These are phyloP conservation scores for Diaporthe vexans DNA, from an alignment of 2,329 filamentous ascomycete species.

Conservation along the genomic window DNA sequence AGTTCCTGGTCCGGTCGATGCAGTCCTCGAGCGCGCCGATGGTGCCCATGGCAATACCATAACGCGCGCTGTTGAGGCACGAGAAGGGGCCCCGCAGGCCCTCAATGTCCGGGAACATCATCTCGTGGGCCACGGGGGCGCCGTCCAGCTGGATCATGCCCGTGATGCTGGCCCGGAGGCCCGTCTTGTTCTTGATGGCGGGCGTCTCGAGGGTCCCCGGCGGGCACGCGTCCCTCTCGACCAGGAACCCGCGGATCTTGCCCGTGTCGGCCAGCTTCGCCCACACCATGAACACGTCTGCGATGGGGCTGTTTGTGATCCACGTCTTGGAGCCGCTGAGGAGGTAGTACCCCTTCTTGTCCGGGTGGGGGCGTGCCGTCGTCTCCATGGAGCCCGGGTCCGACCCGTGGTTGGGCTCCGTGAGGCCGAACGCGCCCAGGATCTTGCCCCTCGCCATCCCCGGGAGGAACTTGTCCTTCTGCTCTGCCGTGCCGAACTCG, in stretches of 20 bases:
- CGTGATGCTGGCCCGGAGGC: conserved; percentile 91
- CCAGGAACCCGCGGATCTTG: conserved; percentile 93
- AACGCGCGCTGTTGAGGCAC: conserved; percentile 93
- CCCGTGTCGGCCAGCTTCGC: conserved; percentile 92
- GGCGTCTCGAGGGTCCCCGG: conserved; percentile 93
- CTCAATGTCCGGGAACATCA: conserved; percentile 94
- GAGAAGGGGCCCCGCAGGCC: conserved; percentile 91
- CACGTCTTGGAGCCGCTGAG: conserved; percentile 87
- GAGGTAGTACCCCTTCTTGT: conserved; percentile 81
- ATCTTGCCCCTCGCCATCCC: conserved; percentile 82
- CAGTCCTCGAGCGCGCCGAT: conserved; percentile 97
- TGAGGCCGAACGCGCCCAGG: conserved; percentile 86
- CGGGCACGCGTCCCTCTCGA: conserved; percentile 88
- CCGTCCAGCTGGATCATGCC: conserved; percentile 98
- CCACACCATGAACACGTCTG: conserved; percentile 88
- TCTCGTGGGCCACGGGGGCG: conserved; percentile 87
- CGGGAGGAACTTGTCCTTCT: conserved; percentile 84
- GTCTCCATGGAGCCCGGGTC: conserved; percentile 91
- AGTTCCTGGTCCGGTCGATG: conserved; percentile 82
- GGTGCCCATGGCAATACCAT: conserved; percentile 93
- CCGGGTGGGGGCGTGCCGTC: conserved; percentile 80
- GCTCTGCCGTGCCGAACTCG: conserved; percentile 83
- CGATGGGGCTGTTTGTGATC: conserved; percentile 92
- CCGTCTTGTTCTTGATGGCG: conserved; percentile 94
- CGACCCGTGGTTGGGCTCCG: conserved; percentile 89